Base-by-base conservation (phyloP, 2,329 filamentous ascomycete species). In the Fusarium sarcochroum region DNA sequence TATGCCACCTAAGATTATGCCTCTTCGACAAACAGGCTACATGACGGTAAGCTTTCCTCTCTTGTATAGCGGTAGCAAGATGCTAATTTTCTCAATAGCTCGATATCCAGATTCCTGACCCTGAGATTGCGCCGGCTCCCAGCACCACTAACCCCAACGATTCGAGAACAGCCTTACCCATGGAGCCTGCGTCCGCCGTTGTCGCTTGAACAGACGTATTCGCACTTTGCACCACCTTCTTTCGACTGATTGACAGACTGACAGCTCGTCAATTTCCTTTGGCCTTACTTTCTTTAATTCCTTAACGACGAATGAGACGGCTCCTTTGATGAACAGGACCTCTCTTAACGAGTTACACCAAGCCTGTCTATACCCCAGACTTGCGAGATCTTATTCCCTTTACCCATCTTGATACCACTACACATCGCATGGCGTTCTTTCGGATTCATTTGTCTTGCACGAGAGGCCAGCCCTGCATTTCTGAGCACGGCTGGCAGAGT, bases 21-120 rank as follows among this genome's bases (percentile, higher is more conserved):
- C 92, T 38, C 80, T 97, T 70, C 87, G 94, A 73, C 87, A 90
- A 74, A 97, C 94, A 38, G 95, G 93, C 2, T 98, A 97, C 79
- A 90, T 97, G 89, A 94, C 86, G 70, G 90, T 92, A 80, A 81
- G 89, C 78, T 48, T 11, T 15, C 15, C 18, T 18, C 10, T 9
- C 21, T 21, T 13, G 15, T 21, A 18, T 41, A 20, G 32, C 18
- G 8, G 34, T 38, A 21, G 17, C n/a, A 32, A 25, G 46, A 18
- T 34, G 53, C 65, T 73, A 35, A 73, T 7, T 51, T 25, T 18
- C 2, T 25, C 20, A 8, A 47, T 45, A 93, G 90, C 85, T 94
- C 71, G 92, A 94, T 72, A 93, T 94, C 48, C 91, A 94, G 80
- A 92, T 94, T 58, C 90, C 91, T 6, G 91, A 94, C 76, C 92